These are phyloP conservation scores for Penicillium coprophilum DNA, from an alignment of 495 filamentous ascomycete species.

Conservation along the genomic window DNA sequence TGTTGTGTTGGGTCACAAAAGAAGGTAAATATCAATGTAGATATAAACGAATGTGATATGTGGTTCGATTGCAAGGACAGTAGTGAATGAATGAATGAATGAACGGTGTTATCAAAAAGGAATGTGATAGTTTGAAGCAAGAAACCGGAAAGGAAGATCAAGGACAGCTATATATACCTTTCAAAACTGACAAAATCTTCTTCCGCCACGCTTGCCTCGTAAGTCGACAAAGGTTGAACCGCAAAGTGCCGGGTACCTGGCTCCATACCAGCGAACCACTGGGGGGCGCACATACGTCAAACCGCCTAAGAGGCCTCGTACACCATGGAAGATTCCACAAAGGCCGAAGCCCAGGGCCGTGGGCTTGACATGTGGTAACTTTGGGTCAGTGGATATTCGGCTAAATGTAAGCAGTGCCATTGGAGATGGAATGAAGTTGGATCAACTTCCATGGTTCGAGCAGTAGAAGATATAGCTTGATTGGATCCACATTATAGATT, in stretches of 20 bases:
- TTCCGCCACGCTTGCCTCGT: conserved; percentile 20
- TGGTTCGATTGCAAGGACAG: conserved; percentile 5
- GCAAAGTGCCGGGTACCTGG: conserved; percentile 26
- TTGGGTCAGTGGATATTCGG: conserved; percentile 9
- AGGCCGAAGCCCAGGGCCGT: conserved; percentile 21
- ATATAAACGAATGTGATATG: conserved; percentile 10
- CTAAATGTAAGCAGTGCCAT: not conserved
- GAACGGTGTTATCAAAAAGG: conserved; percentile 18
- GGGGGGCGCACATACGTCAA: conserved; percentile 17
- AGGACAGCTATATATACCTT: conserved; percentile 24
- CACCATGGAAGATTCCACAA: conserved; percentile 18
- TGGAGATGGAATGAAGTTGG: not conserved
- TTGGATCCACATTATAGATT: not conserved
- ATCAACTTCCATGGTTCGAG: not conserved
- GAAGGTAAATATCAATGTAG: conserved; percentile 8
- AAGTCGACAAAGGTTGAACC: conserved; percentile 8
- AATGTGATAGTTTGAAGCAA: conserved; percentile 24
- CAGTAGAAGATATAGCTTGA: not conserved
- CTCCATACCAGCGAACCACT: conserved; percentile 13
- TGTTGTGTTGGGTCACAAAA: conserved; percentile 10
- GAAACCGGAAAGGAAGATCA: not conserved
- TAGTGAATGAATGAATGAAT: conserved; percentile 28
- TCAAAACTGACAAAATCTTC: conserved; percentile 10
- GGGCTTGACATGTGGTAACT: conserved; percentile 18
- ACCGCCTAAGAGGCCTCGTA: conserved; percentile 6